Percentiles rank a stretch among this genome's conserved stretches.
Conservation (phyloP, 2,329 filamentous ascomycete genomes). For the Phaeosphaeriaceae sp. region DNA sequence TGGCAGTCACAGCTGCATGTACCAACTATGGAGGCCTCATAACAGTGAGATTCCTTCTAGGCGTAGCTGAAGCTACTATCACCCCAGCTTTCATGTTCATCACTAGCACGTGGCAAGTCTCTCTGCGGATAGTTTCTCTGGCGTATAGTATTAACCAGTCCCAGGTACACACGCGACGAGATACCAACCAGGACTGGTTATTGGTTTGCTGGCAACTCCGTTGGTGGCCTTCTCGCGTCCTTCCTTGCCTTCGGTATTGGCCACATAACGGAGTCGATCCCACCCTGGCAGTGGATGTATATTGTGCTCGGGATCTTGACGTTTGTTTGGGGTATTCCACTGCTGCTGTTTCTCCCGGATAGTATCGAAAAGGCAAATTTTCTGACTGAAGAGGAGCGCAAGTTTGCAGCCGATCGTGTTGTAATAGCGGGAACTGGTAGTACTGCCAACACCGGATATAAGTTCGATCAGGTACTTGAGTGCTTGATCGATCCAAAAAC, state of each 20-base stretch:
- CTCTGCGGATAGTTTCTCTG: neutral
- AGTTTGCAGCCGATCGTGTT: slow-evolving; percentile 34
- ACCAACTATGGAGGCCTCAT: slow-evolving; percentile 20
- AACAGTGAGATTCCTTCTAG: slow-evolving; percentile 22
- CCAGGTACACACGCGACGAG: slow-evolving; percentile 34
- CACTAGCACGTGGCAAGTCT: slow-evolving; percentile 34
- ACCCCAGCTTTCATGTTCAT: slow-evolving; percentile 34
- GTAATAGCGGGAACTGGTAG: slow-evolving; percentile 26
- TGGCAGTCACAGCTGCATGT: slow-evolving; percentile 41
- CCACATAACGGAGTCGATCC: slow-evolving; percentile 11
- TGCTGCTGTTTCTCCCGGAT: slow-evolving; percentile 54
- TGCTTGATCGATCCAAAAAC: slow-evolving; percentile 23
- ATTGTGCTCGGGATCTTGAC: slow-evolving; percentile 28
- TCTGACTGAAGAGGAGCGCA: slow-evolving; percentile 27
- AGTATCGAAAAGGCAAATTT: slow-evolving; percentile 43
- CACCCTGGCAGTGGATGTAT: neutral
- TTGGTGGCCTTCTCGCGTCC: slow-evolving; percentile 22
- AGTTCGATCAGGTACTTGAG: slow-evolving; percentile 20
- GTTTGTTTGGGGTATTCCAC: slow-evolving; percentile 26
- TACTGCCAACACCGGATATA: slow-evolving; percentile 23
- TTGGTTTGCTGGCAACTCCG: slow-evolving; percentile 53
- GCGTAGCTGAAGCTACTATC: slow-evolving; percentile 25
- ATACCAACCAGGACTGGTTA: slow-evolving; percentile 39
- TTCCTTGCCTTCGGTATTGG: slow-evolving; percentile 24
- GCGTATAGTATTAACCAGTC: neutral